Evolutionary conservation across 192 early-diverging fungal species (phyloP), one percentile per base, ranked within the genome.

Genomic region (Podila horticola): DNA sequence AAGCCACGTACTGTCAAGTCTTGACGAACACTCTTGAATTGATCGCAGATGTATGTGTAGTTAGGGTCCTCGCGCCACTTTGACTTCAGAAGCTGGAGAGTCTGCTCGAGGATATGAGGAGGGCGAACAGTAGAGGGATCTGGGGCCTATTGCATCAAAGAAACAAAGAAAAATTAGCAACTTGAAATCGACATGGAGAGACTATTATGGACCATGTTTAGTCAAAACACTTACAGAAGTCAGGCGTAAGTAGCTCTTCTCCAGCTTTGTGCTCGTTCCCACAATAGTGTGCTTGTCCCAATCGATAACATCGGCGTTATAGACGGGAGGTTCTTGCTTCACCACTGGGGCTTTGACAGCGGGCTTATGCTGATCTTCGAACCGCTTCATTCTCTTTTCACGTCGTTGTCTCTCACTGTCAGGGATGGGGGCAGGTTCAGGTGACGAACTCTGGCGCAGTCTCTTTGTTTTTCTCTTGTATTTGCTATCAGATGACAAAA

Each of bases 41-140:
- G 98, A 74, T 97, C 95, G 82, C 97, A 98, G 34, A 97, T 95
- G 81, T 96, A 99, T 12, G 95, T 90, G 76, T 99, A 99, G 75
- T 99, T 94, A 61, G 84, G 87, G 29, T 98, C 93, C 30, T 88
- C 75, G 24, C 88, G 84, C 98, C 98, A 99, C 75, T 92, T 93
- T 34, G 70, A 48, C 77, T 88, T 90, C 60, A 99, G 81, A 11
- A 94, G 84, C 49, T 94, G 91, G 12, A 98, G 83, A 2, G 98
- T 91, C 62, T 94, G 75, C 62, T 87, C 86, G 48, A 98, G 79
- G 2, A 99, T 82, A 29, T 77, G 83, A 57, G 97, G 83, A 55
- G 98, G 98, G 6, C 98, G 86, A n/a, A 99, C 96, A n/a, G 91
- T 94, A 2, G 94, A 66, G 26, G 97, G 97, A 79, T 99, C 95